Conservation (phyloP, 2,329 filamentous ascomycete species). For the Colletotrichum lupini region DNA sequence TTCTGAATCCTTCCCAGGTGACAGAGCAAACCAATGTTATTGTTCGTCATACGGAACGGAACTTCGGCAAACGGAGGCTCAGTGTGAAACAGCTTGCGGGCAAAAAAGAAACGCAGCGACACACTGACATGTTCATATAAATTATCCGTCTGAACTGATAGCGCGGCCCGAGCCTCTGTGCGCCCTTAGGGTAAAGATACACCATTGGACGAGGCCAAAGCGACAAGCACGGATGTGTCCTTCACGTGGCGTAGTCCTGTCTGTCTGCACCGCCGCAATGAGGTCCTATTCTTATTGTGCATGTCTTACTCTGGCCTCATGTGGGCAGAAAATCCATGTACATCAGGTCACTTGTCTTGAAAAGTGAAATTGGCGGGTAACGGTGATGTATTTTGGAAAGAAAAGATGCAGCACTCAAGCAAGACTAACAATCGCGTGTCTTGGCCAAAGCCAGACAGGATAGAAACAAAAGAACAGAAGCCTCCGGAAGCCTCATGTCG, state of each 20-base stretch:
- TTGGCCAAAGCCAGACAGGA: background rate
- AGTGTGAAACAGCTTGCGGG: background rate
- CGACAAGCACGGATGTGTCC: background rate
- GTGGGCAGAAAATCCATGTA: background rate
- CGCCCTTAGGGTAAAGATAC: background rate
- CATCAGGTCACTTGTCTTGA: background rate
- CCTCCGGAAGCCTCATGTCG: slow-evolving; percentile 7
- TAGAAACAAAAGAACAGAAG: slow-evolving; percentile 12
- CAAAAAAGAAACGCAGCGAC: background rate
- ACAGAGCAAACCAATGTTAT: background rate
- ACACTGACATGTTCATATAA: background rate
- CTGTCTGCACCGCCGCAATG: background rate
- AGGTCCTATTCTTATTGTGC: background rate
- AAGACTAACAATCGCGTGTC: slow-evolving; percentile 2
- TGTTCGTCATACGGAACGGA: background rate
- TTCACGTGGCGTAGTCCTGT: background rate
- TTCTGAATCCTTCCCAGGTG: background rate
- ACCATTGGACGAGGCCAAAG: background rate
- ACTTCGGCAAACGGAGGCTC: background rate
- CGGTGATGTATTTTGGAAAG: background rate
- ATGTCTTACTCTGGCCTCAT: background rate
- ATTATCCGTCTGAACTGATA: background rate
- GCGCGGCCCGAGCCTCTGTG: background rate
- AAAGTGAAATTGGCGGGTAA: slow-evolving; percentile 6
- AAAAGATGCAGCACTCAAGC: slow-evolving; percentile 6